A percentile compares a stretch with the other conserved stretches of the same genome.
phyloP scores from a whole-genome alignment of 768 basidiomycete species.

The Lactarius trivialis region DNA sequence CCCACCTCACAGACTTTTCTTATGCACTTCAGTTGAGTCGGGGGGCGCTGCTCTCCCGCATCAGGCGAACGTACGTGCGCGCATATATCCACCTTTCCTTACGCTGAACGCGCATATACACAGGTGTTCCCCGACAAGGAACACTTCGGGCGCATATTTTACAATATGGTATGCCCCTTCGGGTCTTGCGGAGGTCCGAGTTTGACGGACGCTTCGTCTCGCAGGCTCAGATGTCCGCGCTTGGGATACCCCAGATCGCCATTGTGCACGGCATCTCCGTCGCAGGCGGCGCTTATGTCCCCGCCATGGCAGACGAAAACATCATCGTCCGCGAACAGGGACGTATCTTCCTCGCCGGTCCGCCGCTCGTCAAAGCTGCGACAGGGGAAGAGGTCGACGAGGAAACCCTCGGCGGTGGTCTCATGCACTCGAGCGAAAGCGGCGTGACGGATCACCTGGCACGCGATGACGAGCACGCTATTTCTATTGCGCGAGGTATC shows the following conservation, averaged over 20 bases:
- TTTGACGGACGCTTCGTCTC: not conserved
- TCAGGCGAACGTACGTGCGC: conserved; percentile 66
- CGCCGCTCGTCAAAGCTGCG: conserved; percentile 90
- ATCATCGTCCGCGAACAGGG: conserved; percentile 89
- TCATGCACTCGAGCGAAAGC: conserved; percentile 88
- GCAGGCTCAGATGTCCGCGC: conserved; percentile 87
- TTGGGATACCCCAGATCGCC: conserved; percentile 86
- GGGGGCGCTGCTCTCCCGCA: conserved; percentile 90
- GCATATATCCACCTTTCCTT: not conserved
- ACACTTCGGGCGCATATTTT: conserved; percentile 95
- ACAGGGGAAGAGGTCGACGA: conserved; percentile 92
- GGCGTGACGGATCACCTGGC: conserved; percentile 90
- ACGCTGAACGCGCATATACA: not conserved
- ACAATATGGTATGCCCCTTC: conserved; percentile 73
- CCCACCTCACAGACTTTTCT: not conserved
- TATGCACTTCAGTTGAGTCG: conserved; percentile 62
- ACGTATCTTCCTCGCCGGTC: conserved; percentile 89
- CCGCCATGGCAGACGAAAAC: conserved; percentile 95
- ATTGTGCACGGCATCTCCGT: conserved; percentile 94
- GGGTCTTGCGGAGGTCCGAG: not conserved
- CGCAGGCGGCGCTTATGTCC: conserved; percentile 91
- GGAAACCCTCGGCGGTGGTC: conserved; percentile 83
- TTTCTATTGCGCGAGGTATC: conserved; percentile 69
- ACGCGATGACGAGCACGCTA: conserved; percentile 77
- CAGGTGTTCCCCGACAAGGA: conserved; percentile 90